A percentile compares a stretch with the other conserved stretches of the same genome.
Evolutionary conservation across 305 asterid species (phyloP).

Genomic region (Galium porrigens): DNA sequence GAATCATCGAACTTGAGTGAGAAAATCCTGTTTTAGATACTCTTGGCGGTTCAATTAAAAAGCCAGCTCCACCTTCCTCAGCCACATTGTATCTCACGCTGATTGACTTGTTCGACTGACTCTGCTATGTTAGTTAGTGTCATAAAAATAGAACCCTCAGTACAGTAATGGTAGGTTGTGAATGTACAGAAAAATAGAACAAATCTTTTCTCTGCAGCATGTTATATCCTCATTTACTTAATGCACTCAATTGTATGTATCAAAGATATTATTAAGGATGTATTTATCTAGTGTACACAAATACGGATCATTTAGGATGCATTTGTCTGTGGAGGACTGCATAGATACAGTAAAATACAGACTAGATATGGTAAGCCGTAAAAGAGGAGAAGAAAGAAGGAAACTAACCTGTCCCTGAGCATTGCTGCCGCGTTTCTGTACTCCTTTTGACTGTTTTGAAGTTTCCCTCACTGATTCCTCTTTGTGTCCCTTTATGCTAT

Average conservation of each 20-base stretch:
- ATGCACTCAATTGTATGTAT: too few species aligned
- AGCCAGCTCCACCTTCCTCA: constrained; percentile 49
- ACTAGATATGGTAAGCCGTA: too few species aligned
- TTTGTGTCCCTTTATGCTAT: constrained; percentile 40
- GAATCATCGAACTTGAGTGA: constrained; percentile 55
- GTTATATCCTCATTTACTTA: too few species aligned
- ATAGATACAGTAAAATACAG: too few species aligned
- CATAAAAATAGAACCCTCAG: background rate
- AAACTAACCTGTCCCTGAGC: constrained; percentile 35
- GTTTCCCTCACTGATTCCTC: constrained; percentile 25
- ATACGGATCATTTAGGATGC: too few species aligned
- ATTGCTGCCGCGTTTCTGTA: constrained; percentile 18
- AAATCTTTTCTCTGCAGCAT: too few species aligned
- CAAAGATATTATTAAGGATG: too few species aligned
- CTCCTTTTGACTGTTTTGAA: constrained; percentile 24
- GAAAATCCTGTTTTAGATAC: constrained; percentile 29
- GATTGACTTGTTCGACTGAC: constrained; percentile 35
- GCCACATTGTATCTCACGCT: constrained; percentile 35
- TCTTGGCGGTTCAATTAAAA: constrained; percentile 55
- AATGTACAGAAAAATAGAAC: background rate
- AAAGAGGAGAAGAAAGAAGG: constrained; percentile 8
- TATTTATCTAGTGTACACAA: too few species aligned
- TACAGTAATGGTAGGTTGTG: too few species aligned
- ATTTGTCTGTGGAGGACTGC: too few species aligned
- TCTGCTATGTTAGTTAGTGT: constrained; percentile 25